These are phyloP conservation scores for Leptographium lundbergii DNA, from an alignment of 2,329 filamentous ascomycete genomes.

Conservation along the genomic window DNA sequence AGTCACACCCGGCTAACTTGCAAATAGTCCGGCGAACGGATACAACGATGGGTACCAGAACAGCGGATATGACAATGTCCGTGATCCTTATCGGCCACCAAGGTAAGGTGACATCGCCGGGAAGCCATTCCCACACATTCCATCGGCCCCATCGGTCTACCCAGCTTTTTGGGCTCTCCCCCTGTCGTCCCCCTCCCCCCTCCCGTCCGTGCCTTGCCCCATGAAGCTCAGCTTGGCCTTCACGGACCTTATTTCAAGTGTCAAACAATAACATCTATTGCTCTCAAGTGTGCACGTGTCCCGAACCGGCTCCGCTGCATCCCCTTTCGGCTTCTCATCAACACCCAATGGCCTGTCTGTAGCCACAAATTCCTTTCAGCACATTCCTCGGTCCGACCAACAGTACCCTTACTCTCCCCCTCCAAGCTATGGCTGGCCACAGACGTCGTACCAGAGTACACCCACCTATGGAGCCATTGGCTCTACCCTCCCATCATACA, in stretches of 20 bases:
- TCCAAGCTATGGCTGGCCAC: conserved; percentile 10
- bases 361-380: conserved; percentile 26
- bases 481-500: conserved; percentile 13
- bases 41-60: conserved; percentile 22
- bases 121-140: background rate
- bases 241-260: background rate
- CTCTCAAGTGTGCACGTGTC: conserved; percentile 31
- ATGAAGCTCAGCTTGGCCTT: background rate
- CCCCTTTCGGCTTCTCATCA: conserved; percentile 6
- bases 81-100: conserved; percentile 16
- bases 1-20: conserved; percentile 7
- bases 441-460: conserved; percentile 12
- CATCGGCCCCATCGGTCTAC: background rate
- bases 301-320: conserved; percentile 18
- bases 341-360: conserved; percentile 24
- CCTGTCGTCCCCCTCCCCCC: background rate
- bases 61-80: conserved; percentile 20
- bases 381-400: conserved; percentile 10
- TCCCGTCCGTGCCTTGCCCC: background rate
- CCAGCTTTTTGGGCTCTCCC: background rate
- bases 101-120: conserved; percentile 17
- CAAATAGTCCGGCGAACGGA: conserved; percentile 18
- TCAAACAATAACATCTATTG: conserved; percentile 6
- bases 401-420: conserved; percentile 10
- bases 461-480: conserved; percentile 9